Evolutionary conservation across 2,329 filamentous ascomycete species (phyloP), one percentile per base, ranked within the genome.

Genomic region (Pyricularia sp.): DNA sequence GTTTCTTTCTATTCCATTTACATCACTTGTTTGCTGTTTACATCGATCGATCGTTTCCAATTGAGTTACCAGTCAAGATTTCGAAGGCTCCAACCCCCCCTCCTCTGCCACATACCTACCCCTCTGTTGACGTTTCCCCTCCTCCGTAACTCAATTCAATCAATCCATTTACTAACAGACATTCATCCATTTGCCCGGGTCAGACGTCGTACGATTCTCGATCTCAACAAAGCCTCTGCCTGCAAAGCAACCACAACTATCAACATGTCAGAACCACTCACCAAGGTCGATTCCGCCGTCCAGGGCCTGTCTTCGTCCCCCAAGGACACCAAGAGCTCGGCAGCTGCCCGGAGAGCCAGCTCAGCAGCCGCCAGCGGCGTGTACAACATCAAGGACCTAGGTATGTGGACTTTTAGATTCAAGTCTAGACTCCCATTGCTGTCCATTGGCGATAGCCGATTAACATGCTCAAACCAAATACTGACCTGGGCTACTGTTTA

Each of bases 241-340:
- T 28, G 58, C 65, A 69, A 69, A 33, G 71, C 65, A 70, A 69
- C 33, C 36, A 59, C 50, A 66, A 30, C 36, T 65, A 31, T 70
- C 73, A 79, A 71, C 76, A 80, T 81, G 78, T 76, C 82, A 72
- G 81, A 83, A 79, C 86, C 90, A 76, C 87, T 97, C 78, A 86
- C 87, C 81, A 97, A 96, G 85, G 89, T 97, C 83, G 94, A 97
- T 81, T 97, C 94, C 70, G 93, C 92, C 83, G 88, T 96, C 77
- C 89, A 93, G 78, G 92, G 92, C 80, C 81, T 94, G 75, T 86
- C 88, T 73, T 85, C 86, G 75, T 89, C 89, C 70, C 86, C 90
- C 42, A 83, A 86, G 70, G 86, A 89, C 77, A 89, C 93, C 10
- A 61, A 30, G 30, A 68, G 63, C 33, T 20, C 33, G 9, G 30